Conservation (phyloP, 345 rosid genomes). For the Eucalyptus regnans region DNA sequence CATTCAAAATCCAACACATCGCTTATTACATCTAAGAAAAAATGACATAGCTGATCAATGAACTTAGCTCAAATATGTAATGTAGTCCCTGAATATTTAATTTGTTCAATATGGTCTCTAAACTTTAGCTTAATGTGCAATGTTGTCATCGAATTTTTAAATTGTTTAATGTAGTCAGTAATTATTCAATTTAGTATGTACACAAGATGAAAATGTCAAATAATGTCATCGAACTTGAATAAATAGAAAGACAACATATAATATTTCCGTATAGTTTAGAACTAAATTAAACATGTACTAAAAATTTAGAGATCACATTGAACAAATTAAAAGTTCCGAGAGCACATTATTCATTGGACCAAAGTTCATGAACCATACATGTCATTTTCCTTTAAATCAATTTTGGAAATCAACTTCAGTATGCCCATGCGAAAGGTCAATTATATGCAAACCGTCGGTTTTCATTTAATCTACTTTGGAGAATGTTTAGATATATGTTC, state of each 20-base stretch:
- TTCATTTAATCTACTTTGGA: background rate
- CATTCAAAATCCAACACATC: background rate
- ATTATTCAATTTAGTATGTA: background rate
- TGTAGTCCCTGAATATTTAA: fast-evolving
- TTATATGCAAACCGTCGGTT: background rate
- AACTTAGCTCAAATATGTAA: background rate
- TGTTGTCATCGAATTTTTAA: too few species aligned
- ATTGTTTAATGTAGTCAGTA: too few species aligned
- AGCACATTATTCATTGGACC: too few species aligned
- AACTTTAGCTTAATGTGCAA: background rate
- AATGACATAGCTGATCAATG: background rate
- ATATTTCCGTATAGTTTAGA: too few species aligned
- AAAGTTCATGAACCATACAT: background rate
- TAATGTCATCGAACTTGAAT: too few species aligned
- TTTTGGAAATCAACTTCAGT: background rate
- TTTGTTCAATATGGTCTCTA: background rate
- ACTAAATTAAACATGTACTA: background rate
- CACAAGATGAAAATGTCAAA: too few species aligned
- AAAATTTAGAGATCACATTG: too few species aligned
- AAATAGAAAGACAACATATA: too few species aligned
- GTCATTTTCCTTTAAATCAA: background rate
- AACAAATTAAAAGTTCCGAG: background rate
- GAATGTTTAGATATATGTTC: background rate
- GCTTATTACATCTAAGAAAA: too few species aligned
- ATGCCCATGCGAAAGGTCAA: background rate